Evolutionary conservation across 306 rosid species (phyloP).

Genomic region (Abrus precatorius): DNA sequence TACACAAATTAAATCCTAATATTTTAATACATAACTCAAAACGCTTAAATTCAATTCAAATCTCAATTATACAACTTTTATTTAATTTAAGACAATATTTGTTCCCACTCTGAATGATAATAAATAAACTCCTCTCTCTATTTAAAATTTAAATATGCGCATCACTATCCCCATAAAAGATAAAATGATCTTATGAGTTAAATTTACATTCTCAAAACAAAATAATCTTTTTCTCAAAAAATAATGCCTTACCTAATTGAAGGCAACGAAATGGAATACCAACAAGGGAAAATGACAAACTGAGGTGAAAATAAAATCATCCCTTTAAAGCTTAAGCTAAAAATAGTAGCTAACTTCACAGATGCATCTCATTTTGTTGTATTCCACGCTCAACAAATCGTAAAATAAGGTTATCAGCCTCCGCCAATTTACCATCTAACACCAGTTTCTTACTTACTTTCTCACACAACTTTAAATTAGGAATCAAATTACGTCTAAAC

Average conservation of each 20-base stretch:
- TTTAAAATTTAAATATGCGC: not conserved
- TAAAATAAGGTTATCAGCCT: slow-evolving; percentile 86
- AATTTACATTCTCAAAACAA: slow-evolving; percentile 31
- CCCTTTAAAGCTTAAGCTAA: slow-evolving; percentile 30
- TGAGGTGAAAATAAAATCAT: not conserved
- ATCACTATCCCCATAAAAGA: slow-evolving; percentile 6
- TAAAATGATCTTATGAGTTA: slow-evolving; percentile 1
- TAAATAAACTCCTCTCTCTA: no score
- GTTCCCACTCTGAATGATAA: no score
- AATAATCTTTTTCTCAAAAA: not conserved
- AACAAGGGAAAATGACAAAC: slow-evolving; percentile 30
- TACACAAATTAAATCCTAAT: no score
- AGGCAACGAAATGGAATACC: slow-evolving; percentile 30
- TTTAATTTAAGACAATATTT: no score
- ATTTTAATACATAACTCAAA: no score
- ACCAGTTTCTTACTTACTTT: slow-evolving; percentile 69
- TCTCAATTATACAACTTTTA: no score
- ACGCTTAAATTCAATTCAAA: no score
- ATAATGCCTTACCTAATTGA: not conserved
- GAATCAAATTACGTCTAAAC: slow-evolving; percentile 85
- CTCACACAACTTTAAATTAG: slow-evolving; percentile 85
- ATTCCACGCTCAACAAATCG: slow-evolving; percentile 83
- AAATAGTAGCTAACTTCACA: slow-evolving; percentile 43
- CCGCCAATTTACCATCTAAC: slow-evolving; percentile 67
- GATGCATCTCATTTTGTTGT: slow-evolving; percentile 52